phyloP scores from a whole-genome alignment of 2,329 filamentous ascomycete genomes.

The Aspergillus jensenii region DNA sequence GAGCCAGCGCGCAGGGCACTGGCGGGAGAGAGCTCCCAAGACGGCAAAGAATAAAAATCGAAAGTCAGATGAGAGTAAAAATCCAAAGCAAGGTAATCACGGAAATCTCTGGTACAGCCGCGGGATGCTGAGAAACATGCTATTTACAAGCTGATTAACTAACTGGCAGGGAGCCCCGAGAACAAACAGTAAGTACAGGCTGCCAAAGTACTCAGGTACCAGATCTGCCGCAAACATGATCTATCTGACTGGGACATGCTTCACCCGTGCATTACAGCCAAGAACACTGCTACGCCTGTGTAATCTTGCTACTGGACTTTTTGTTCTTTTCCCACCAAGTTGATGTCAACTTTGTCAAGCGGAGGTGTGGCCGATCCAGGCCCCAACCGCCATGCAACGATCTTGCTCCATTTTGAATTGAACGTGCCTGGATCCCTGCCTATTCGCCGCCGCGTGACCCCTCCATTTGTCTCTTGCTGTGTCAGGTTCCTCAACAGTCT shows the following conservation, averaged over 20 bases:
- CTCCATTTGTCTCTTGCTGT: background rate
- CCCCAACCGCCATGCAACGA: slow-evolving; percentile 21
- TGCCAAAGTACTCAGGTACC: no score
- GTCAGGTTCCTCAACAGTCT: background rate
- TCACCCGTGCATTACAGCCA: no score
- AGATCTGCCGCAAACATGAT: no score
- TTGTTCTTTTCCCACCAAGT: no score
- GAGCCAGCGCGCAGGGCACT: background rate
- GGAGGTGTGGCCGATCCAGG: no score
- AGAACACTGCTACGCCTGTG: no score
- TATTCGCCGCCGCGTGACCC: slow-evolving; percentile 18
- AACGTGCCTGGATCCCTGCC: background rate
- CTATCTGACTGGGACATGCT: no score
- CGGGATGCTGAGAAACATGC: slow-evolving; percentile 8
- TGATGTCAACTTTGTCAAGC: no score
- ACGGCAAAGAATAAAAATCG: slow-evolving; percentile 6
- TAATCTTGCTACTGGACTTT: no score
- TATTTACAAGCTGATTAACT: background rate
- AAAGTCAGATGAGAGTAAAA: background rate
- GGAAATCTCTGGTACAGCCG: background rate
- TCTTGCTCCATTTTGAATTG: slow-evolving; percentile 8
- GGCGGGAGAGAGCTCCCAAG: background rate
- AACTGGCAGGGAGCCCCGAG: background rate
- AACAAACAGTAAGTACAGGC: no score
- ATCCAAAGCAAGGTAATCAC: background rate